A percentile compares a stretch with the other conserved stretches of the same genome.
These are phyloP conservation scores for Malassezia caprae DNA, from an alignment of 1,284 basidiomycete genomes.

Conservation along the genomic window DNA sequence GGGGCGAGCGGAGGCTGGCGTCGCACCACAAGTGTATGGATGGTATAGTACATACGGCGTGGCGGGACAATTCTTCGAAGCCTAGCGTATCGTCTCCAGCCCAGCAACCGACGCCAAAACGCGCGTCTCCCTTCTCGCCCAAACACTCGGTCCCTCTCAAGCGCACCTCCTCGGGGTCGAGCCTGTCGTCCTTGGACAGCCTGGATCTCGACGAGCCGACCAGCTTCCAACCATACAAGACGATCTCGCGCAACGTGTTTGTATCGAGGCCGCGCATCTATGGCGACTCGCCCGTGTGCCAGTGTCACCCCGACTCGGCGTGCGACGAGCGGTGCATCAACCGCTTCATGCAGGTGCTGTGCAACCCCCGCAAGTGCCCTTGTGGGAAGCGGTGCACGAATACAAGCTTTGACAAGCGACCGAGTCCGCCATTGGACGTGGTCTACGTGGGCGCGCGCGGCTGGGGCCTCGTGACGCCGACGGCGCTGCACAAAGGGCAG, in stretches of 20 bases:
- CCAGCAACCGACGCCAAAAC: too few species aligned
- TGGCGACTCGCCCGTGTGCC: constrained; percentile 32
- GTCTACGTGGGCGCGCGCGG: constrained; percentile 30
- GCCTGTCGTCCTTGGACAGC: too few species aligned
- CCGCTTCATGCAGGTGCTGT: constrained; percentile 33
- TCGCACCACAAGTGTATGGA: neutral
- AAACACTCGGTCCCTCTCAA: too few species aligned
- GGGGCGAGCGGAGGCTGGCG: constrained; percentile 28
- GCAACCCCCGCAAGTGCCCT: constrained; percentile 35
- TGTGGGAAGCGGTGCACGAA: constrained; percentile 38
- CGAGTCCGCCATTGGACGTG: constrained; percentile 23
- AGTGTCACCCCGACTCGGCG: constrained; percentile 24
- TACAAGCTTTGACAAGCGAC: constrained; percentile 31
- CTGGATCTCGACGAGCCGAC: too few species aligned
- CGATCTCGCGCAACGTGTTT: constrained; percentile 33
- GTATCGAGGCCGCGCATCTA: constrained; percentile 27
- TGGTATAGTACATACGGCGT: too few species aligned
- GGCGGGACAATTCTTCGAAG: too few species aligned
- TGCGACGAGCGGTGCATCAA: constrained; percentile 40
- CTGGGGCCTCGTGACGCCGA: constrained; percentile 32
- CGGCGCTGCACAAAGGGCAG: constrained; percentile 24
- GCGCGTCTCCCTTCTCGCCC: too few species aligned
- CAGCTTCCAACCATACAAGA: constrained; percentile 20
- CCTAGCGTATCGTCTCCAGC: too few species aligned
- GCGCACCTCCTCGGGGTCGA: too few species aligned